A percentile compares a stretch with the other conserved stretches of the same genome.
phyloP scores from a whole-genome alignment of 2,329 filamentous ascomycete genomes.

The Exophiala mesophila region DNA sequence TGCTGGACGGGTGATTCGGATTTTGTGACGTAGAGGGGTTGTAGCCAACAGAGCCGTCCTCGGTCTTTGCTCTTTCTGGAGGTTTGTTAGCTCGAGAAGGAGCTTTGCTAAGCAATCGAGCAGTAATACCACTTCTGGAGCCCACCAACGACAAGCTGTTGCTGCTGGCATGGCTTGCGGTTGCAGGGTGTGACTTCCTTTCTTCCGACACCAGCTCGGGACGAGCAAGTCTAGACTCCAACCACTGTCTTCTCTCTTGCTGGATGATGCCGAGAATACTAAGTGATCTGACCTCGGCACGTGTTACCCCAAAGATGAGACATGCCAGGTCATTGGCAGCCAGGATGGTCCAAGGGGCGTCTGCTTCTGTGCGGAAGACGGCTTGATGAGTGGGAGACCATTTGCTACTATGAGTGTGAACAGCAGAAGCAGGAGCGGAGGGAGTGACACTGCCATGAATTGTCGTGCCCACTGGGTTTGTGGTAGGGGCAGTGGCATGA shows the following conservation, averaged over 20 bases:
- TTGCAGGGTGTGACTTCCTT: slow-evolving; percentile 13
- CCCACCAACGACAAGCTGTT: slow-evolving; percentile 42
- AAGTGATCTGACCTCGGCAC: slow-evolving; percentile 87
- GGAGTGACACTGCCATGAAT: slow-evolving; percentile 8
- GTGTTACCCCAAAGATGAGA: slow-evolving; percentile 97
- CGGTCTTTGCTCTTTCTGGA: slow-evolving; percentile 50
- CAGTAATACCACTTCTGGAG: slow-evolving; percentile 79
- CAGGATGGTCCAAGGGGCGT: slow-evolving; percentile 89
- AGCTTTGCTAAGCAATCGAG: slow-evolving; percentile 80
- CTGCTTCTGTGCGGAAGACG: slow-evolving; percentile 92
- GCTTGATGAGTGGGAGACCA: slow-evolving; percentile 90
- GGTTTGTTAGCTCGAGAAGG: slow-evolving; percentile 49
- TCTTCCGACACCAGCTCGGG: slow-evolving; percentile 31
- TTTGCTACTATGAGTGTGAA: slow-evolving; percentile 85
- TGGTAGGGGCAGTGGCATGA: slow-evolving; percentile 34
- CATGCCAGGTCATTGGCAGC: slow-evolving; percentile 95
- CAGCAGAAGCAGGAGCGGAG: slow-evolving; percentile 39
- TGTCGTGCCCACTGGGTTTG: slow-evolving; percentile 34
- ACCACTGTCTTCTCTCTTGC: slow-evolving; percentile 80
- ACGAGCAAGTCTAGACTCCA: slow-evolving; percentile 70
- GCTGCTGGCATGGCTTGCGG: slow-evolving; percentile 29
- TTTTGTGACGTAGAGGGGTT: slow-evolving; percentile 47
- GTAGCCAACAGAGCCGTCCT: slow-evolving; percentile 52
- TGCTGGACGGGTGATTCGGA: slow-evolving; percentile 63
- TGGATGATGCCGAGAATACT: slow-evolving; percentile 94